Conservation (phyloP, 2,329 filamentous ascomycete species). For the Aspergillus costaricaensis region DNA sequence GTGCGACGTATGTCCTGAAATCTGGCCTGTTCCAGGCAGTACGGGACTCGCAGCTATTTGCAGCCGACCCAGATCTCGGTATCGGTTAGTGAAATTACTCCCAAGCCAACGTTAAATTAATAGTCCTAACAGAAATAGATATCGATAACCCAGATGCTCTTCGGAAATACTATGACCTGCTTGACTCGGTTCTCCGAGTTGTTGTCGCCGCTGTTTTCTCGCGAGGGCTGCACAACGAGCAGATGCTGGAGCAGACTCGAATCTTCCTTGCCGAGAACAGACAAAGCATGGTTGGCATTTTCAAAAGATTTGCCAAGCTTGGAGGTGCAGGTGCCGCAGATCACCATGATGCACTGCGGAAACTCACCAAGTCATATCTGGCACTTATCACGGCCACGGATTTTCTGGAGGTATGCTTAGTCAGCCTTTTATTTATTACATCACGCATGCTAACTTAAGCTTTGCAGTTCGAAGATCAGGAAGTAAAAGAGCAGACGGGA, state of each 20-base stretch:
- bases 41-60: constrained; percentile 80
- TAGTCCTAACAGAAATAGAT: constrained; percentile 45
- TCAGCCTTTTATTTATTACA: too few relatives aligned
- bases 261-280: constrained; percentile 81
- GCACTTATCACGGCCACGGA: constrained; percentile 78
- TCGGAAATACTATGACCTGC: constrained; percentile 78
- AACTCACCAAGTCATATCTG: constrained; percentile 82
- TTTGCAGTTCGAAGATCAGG: constrained; percentile 45
- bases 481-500: constrained; percentile 33
- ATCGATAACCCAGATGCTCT: constrained; percentile 70
- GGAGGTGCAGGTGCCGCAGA: constrained; percentile 52
- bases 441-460: constrained; percentile 17
- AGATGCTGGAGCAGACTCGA: constrained; percentile 70
- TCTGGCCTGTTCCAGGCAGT: constrained; percentile 83
- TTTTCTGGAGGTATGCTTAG: constrained; percentile 74
- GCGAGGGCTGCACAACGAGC: constrained; percentile 76
- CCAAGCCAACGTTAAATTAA: neutral
- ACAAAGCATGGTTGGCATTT: constrained; percentile 79
- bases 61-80: constrained; percentile 88
- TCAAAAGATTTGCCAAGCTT: constrained; percentile 85
- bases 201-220: constrained; percentile 79
- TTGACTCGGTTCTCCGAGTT: constrained; percentile 78
- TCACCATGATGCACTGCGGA: constrained; percentile 66
- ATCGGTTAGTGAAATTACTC: constrained; percentile 52
- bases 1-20: constrained; percentile 83